Percentiles rank a stretch among this genome's conserved stretches.
Conservation (phyloP, 148 eudicot genomes). For the Fagopyrum tataricum region DNA sequence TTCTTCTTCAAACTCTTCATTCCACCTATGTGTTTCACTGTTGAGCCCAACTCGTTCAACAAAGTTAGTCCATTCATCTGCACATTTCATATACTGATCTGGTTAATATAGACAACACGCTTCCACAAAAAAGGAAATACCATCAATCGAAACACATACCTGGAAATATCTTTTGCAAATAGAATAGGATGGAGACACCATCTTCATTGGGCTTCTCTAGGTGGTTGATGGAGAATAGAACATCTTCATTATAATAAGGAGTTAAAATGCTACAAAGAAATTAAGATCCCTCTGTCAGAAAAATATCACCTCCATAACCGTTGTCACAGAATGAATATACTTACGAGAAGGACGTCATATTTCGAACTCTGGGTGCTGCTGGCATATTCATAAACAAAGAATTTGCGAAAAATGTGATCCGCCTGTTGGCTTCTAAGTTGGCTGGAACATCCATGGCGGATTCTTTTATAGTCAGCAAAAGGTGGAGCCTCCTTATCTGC, state of each 20-base stretch:
- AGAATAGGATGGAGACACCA: slow-evolving; percentile 64
- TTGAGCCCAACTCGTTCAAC: slow-evolving; percentile 38
- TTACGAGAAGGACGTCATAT: slow-evolving; percentile 75
- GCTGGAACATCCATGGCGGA: slow-evolving; percentile 72
- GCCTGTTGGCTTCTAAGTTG: slow-evolving; percentile 63
- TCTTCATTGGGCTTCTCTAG: slow-evolving; percentile 55
- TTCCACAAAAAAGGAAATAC: slow-evolving; percentile 14
- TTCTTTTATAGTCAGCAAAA: slow-evolving; percentile 60
- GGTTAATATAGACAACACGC: neutral
- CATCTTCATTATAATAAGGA: slow-evolving; percentile 57
- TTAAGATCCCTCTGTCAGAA: slow-evolving; percentile 10
- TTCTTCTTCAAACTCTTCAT: slow-evolving; percentile 36
- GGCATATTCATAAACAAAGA: slow-evolving; percentile 81
- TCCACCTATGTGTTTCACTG: slow-evolving; percentile 38
- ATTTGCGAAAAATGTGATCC: slow-evolving; percentile 63
- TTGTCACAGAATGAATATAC: slow-evolving; percentile 5
- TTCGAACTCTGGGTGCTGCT: slow-evolving; percentile 58
- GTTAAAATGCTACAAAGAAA: slow-evolving; percentile 44
- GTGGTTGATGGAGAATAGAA: slow-evolving; percentile 43
- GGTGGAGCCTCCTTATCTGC: slow-evolving; percentile 54
- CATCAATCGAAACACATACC: slow-evolving; percentile 19
- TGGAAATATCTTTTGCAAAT: slow-evolving; percentile 65
- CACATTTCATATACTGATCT: neutral
- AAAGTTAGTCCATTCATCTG: slow-evolving; percentile 69
- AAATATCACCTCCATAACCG: neutral